A percentile compares a stretch with the other conserved stretches of the same genome.
Conservation (phyloP, 1,284 basidiomycete species). For the Melampsora abietis-canadensis region DNA sequence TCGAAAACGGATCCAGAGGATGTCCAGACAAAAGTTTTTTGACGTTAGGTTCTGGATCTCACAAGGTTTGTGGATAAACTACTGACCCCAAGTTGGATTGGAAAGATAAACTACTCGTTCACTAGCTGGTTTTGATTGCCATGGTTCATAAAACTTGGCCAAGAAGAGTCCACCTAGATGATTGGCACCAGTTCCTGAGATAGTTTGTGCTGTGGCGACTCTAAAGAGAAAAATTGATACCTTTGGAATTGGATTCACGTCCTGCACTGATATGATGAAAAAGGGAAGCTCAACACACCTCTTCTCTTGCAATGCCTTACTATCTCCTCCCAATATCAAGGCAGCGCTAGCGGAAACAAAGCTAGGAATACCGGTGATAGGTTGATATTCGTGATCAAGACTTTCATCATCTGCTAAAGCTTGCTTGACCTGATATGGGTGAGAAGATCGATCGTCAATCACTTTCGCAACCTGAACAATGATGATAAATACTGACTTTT, state of each 20-base stretch:
- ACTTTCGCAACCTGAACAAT: neutral
- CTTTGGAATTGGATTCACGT: neutral
- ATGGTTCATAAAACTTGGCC: slow-evolving; percentile 73
- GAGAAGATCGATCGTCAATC: neutral
- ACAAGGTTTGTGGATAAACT: slow-evolving; percentile 43
- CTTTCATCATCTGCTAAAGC: slow-evolving; percentile 67
- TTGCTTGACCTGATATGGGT: slow-evolving; percentile 64
- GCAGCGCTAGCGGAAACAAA: slow-evolving; percentile 76
- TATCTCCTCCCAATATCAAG: slow-evolving; percentile 73
- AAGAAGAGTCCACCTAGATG: slow-evolving; percentile 87
- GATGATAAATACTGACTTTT: slow-evolving; percentile 45
- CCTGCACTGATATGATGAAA: neutral
- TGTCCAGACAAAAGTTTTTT: neutral
- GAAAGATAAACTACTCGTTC: slow-evolving; percentile 71
- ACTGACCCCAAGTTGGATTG: slow-evolving; percentile 87
- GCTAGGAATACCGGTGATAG: slow-evolving; percentile 79
- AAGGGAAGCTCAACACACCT: slow-evolving; percentile 52
- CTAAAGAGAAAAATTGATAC: neutral
- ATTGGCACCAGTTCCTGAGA: slow-evolving; percentile 93
- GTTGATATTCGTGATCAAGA: slow-evolving; percentile 89
- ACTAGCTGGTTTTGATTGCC: slow-evolving; percentile 56
- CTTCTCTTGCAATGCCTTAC: slow-evolving; percentile 68
- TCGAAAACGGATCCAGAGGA: neutral
- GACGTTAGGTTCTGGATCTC: slow-evolving; percentile 12
- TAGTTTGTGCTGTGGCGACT: slow-evolving; percentile 72